Evolutionary conservation across 768 basidiomycete genomes (phyloP).

Genomic region (Boletus coccyginus): DNA sequence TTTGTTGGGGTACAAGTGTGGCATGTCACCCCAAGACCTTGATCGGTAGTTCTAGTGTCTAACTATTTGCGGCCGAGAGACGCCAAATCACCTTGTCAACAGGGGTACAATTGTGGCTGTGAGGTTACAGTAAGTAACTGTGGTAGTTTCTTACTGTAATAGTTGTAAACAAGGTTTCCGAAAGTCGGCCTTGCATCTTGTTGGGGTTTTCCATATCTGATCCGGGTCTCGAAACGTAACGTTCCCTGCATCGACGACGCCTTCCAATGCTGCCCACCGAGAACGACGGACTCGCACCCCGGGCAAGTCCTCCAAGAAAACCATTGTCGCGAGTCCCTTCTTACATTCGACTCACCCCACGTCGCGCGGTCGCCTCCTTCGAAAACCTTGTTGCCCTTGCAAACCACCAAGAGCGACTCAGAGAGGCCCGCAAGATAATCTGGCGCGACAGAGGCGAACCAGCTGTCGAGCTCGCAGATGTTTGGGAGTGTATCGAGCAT

Average conservation of each 20-base stretch:
- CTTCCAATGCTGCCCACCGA: slow-evolving; percentile 4
- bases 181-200: too few species aligned
- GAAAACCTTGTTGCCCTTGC: slow-evolving; percentile 84
- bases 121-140: too few species aligned
- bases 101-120: too few species aligned
- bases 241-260: not conserved
- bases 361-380: slow-evolving; percentile 66
- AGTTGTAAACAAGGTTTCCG: too few species aligned
- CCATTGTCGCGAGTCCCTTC: slow-evolving; percentile 26
- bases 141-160: too few species aligned
- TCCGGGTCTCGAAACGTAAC: not conserved
- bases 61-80: too few species aligned
- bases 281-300: slow-evolving; percentile 2
- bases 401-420: slow-evolving; percentile 75
- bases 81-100: too few species aligned
- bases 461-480: slow-evolving; percentile 59
- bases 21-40: not conserved
- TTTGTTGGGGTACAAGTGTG: too few species aligned
- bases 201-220: not conserved
- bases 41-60: slow-evolving; percentile 2
- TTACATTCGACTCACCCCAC: slow-evolving; percentile 52
- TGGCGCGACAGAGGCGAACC: slow-evolving; percentile 81
- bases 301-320: not conserved
- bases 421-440: slow-evolving; percentile 73
- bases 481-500: slow-evolving; percentile 69